phyloP scores from a whole-genome alignment of 306 rosid genomes.

The Prosopis cineraria region DNA sequence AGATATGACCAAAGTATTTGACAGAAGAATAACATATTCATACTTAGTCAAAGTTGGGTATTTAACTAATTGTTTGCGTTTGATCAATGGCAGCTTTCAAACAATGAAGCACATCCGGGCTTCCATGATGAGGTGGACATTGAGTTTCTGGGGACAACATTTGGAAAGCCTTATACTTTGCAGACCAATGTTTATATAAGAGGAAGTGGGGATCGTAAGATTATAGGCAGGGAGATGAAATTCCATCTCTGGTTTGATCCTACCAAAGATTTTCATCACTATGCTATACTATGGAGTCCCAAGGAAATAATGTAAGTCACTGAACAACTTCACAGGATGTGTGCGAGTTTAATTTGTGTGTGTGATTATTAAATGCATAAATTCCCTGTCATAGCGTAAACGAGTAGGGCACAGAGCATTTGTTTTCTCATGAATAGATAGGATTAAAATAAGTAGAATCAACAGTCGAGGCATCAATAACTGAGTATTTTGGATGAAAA shows the following conservation, averaged over 20 bases:
- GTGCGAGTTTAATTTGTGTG: neutral
- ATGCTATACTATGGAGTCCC: conserved; percentile 92
- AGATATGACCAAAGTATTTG: conserved; percentile 29
- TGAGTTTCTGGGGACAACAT: conserved; percentile 93
- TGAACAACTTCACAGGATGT: conserved; percentile 1
- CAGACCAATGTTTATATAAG: conserved; percentile 91
- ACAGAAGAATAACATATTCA: neutral
- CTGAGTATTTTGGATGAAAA: conserved; percentile 25
- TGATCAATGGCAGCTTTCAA: conserved; percentile 73
- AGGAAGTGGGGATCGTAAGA: conserved; percentile 89
- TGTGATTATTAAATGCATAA: neutral
- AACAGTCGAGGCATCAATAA: conserved; percentile 12
- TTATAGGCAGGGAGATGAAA: conserved; percentile 95
- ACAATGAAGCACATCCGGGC: conserved; percentile 94
- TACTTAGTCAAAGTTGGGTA: conserved; percentile 9
- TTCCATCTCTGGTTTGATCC: conserved; percentile 98
- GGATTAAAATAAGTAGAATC: conserved; percentile 28
- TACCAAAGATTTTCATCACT: conserved; percentile 80
- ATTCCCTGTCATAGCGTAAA: neutral
- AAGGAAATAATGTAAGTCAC: conserved; percentile 80
- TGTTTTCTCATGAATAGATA: neutral
- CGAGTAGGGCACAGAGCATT: neutral
- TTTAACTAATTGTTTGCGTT: conserved; percentile 12
- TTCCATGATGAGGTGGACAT: conserved; percentile 98
- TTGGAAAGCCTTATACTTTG: conserved; percentile 96